A percentile compares a stretch with the other conserved stretches of the same genome.
These are phyloP conservation scores for Begonia fuchsioides DNA, from an alignment of 306 rosid genomes.

Conservation along the genomic window DNA sequence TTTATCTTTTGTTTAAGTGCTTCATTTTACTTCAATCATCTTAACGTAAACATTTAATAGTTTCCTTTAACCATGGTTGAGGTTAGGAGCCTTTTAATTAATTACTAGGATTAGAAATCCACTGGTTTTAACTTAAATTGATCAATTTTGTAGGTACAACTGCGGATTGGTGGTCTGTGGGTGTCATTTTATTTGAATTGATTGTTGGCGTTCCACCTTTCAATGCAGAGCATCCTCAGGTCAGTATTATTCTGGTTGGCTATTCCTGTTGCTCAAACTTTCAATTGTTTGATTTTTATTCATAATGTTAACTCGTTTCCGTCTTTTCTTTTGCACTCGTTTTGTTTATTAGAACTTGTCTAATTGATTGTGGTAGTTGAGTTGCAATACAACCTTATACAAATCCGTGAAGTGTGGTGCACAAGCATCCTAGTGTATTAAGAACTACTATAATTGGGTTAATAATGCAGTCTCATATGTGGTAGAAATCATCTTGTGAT, in stretches of 20 bases:
- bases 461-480: no score
- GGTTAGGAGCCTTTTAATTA: no score
- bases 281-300: not conserved
- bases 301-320: not conserved
- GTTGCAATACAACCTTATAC: not conserved
- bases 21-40: constrained; percentile 7
- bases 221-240: constrained; percentile 99
- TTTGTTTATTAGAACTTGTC: not conserved
- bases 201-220: constrained; percentile 99
- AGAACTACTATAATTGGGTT: no score
- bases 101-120: no score
- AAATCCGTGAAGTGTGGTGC: no score
- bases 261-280: not conserved
- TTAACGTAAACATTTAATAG: no score
- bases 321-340: not conserved
- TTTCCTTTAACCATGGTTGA: no score
- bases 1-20: constrained; percentile 12
- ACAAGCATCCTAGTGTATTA: no score
- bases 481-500: no score
- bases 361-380: not conserved
- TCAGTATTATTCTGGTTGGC: constrained; percentile 2
- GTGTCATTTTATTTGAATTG: constrained; percentile 89
- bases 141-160: constrained; percentile 45
- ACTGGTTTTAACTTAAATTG: no score
- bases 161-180: constrained; percentile 99